Evolutionary conservation across 805 yeast species (phyloP).

Genomic region (Suhomyces sp.): DNA sequence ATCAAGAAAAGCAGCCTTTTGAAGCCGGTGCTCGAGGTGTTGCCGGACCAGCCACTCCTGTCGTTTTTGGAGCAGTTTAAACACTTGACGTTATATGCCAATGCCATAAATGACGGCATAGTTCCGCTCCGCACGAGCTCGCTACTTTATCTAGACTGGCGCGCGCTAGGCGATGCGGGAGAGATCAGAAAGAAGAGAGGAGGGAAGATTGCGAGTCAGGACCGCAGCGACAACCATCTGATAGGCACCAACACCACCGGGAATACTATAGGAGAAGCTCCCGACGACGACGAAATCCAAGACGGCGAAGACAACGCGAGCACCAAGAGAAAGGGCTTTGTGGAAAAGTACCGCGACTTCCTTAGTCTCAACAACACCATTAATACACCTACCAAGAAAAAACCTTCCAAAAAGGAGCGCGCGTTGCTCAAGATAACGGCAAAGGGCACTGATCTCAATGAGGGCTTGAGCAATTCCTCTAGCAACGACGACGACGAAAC

Average conservation of each 20-base stretch:
- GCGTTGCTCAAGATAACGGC: constrained; percentile 18
- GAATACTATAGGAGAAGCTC: constrained; percentile 5
- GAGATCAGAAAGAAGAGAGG: constrained; percentile 17
- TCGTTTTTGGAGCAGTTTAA: constrained; percentile 26
- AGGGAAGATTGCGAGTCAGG: neutral
- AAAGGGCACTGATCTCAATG: constrained; percentile 13
- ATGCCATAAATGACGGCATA: constrained; percentile 45
- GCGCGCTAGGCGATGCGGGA: constrained; percentile 39
- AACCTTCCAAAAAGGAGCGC: constrained; percentile 13
- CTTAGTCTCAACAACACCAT: neutral
- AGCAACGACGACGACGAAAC: constrained; percentile 7
- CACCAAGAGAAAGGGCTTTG: neutral
- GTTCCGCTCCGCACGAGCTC: constrained; percentile 45
- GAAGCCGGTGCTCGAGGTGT: constrained; percentile 35
- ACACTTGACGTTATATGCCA: constrained; percentile 40
- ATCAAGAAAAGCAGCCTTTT: constrained; percentile 14
- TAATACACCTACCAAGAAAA: constrained; percentile 1
- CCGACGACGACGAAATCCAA: neutral
- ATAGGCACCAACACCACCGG: constrained; percentile 26
- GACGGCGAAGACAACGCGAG: neutral
- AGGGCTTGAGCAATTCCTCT: constrained; percentile 1
- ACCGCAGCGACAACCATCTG: constrained; percentile 23
- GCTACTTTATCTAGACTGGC: constrained; percentile 41
- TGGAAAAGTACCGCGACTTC: neutral
- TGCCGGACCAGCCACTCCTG: constrained; percentile 42